Base-by-base conservation (phyloP, 495 filamentous ascomycete genomes). In the Extremus antarcticus region DNA sequence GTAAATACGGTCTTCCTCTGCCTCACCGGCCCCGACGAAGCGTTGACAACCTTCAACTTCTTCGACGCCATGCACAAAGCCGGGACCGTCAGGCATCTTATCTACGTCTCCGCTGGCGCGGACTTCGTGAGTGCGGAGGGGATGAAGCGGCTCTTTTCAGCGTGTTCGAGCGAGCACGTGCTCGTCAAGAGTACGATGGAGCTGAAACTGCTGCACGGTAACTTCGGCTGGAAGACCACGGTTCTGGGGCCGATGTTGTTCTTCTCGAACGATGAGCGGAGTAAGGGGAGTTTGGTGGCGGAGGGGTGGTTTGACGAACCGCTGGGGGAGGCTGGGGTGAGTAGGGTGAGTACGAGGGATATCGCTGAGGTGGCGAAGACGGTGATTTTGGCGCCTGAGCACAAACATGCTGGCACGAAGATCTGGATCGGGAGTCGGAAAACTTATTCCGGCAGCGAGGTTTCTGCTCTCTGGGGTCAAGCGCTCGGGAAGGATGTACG, bases 1-100 rank as follows among this genome's bases (percentile, higher is more conserved):
- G 58, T 60, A 2, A 39, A 25, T 29, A 29, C 32, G n/a, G 58
- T 60, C 23, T 60, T 60, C 29, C 54, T 60, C 3, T 46, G 41
- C 54, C 21, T 60, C 7, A 56, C 58, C 11, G 58, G 58, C 22
- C 20, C 20, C 21, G 53, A 60, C 43, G 58, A 60, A 35, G 53
- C 57, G 2, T 57, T 56, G 23, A 47, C 47, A 10, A 52, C 58
- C 2, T 16, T 60, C 38, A 57, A 57, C 41, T 38, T 47, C 35
- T 32, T 56, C 9, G 53, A 56, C 54, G 47, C 47, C 25, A 52
- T 60, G 7, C 29, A 48, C 16, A 45, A 48, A n/a, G 45, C 54
- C 4, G 54, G 58, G 16, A 40, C 23, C 17, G 54, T 60, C 17
- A 60, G 57, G 49, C 45, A 56, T 11, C 32, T 60, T 47, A 43